Percentiles rank a stretch among this genome's conserved stretches.
These are phyloP conservation scores for Lagerstroemia fauriei DNA, from an alignment of 441 rosid species.

Conservation along the genomic window DNA sequence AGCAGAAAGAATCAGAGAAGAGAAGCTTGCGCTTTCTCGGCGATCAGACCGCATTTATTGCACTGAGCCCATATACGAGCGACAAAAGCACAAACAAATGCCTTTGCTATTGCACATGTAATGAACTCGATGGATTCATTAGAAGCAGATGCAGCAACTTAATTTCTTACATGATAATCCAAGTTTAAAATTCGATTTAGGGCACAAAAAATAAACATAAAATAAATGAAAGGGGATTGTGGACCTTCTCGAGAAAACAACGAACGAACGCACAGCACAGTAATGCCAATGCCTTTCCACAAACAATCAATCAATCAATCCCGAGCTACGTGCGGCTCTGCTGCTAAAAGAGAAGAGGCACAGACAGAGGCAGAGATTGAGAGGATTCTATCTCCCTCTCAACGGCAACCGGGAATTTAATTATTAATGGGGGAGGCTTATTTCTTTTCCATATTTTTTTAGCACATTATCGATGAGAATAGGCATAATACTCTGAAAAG, in stretches of 20 bases:
- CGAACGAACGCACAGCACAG: background rate
- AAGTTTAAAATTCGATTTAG: background rate
- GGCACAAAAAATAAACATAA: background rate
- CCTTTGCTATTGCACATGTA: background rate
- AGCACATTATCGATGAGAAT: too few relatives aligned
- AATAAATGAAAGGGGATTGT: background rate
- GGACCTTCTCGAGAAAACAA: background rate
- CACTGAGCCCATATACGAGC: background rate
- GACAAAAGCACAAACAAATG: background rate
- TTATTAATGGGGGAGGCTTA: too few relatives aligned
- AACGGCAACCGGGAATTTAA: background rate
- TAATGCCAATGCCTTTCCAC: background rate
- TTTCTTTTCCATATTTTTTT: too few relatives aligned
- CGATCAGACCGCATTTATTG: conserved; percentile 18
- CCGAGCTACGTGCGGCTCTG: background rate
- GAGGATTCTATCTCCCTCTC: too few relatives aligned
- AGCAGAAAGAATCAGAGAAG: conserved; percentile 30
- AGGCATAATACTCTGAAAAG: too few relatives aligned
- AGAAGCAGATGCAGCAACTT: background rate
- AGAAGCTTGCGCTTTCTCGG: background rate
- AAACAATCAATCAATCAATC: background rate
- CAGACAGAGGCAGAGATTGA: background rate
- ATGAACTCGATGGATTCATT: background rate
- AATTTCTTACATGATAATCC: background rate
- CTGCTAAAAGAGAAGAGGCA: background rate